These are phyloP conservation scores for Ascochyta rabiei DNA, from an alignment of 2,329 filamentous ascomycete genomes.

Conservation along the genomic window DNA sequence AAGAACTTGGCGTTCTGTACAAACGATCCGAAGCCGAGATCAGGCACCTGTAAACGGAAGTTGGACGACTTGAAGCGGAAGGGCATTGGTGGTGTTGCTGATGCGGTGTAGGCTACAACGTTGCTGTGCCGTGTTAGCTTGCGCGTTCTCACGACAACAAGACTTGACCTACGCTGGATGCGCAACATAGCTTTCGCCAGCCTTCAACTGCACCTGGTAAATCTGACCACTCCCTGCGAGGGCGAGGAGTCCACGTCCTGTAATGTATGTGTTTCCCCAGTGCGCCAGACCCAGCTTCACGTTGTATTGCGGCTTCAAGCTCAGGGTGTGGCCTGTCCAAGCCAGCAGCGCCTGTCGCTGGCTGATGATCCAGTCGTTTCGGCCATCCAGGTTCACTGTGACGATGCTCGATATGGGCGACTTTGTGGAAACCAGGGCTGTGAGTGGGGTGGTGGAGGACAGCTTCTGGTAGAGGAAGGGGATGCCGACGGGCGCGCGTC, in stretches of 20 bases:
- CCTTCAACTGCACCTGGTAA: conserved; percentile 80
- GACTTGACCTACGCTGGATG: conserved; percentile 64
- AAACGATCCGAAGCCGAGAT: conserved; percentile 64
- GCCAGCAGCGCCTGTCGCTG: conserved; percentile 89
- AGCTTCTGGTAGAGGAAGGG: conserved; percentile 93
- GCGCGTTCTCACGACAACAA: neutral
- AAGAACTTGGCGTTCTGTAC: conserved; percentile 76
- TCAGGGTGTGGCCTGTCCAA: conserved; percentile 91
- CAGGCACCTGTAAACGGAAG: conserved; percentile 79
- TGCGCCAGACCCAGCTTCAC: conserved; percentile 77
- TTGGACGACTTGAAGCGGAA: conserved; percentile 84
- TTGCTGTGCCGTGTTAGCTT: conserved; percentile 60
- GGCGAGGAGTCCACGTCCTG: conserved; percentile 84
- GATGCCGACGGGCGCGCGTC: conserved; percentile 79
- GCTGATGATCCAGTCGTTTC: conserved; percentile 91
- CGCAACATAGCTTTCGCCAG: conserved; percentile 87
- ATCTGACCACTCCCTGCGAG: conserved; percentile 86
- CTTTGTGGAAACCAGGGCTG: conserved; percentile 85
- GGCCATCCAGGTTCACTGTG: conserved; percentile 87
- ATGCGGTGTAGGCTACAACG: conserved; percentile 86
- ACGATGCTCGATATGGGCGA: conserved; percentile 85
- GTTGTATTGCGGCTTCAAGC: conserved; percentile 76
- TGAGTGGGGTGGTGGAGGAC: conserved; percentile 84
- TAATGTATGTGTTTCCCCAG: conserved; percentile 90
- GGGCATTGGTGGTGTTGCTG: conserved; percentile 73